A percentile compares a stretch with the other conserved stretches of the same genome.
phyloP scores from a whole-genome alignment of 805 yeast genomes.

The Candida ovalis region DNA sequence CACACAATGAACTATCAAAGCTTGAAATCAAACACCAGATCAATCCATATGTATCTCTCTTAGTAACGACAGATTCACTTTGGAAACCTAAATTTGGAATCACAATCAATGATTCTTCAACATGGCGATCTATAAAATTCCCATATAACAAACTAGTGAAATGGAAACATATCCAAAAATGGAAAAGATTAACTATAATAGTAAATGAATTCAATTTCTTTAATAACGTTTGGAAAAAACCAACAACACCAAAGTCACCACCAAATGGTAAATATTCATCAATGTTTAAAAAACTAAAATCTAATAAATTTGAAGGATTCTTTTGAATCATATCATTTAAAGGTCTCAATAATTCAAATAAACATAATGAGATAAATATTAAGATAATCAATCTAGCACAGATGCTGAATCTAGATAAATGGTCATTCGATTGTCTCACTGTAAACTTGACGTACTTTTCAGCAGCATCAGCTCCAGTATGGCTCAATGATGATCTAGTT shows the following conservation, averaged over 20 bases:
- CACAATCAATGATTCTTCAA: constrained; percentile 41
- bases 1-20: background rate
- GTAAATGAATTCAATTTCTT: too few species aligned
- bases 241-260: too few species aligned
- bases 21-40: background rate
- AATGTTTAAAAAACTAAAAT: too few species aligned
- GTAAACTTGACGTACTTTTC: constrained; percentile 19
- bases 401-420: background rate
- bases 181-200: background rate
- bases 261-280: too few species aligned
- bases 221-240: too few species aligned
- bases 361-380: constrained; percentile 4
- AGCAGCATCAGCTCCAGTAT: background rate
- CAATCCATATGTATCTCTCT: constrained; percentile 19
- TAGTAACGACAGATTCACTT: constrained; percentile 31
- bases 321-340: background rate
- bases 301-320: too few species aligned
- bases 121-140: constrained; percentile 28
- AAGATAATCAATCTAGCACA: constrained; percentile 5
- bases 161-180: background rate
- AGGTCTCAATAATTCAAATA: background rate
- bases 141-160: constrained; percentile 12
- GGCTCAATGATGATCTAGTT: background rate
- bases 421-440: constrained; percentile 12
- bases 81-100: constrained; percentile 49